phyloP scores from a whole-genome alignment of 192 early-diverging fungal species.

The Globomyces pollinis-pini region DNA sequence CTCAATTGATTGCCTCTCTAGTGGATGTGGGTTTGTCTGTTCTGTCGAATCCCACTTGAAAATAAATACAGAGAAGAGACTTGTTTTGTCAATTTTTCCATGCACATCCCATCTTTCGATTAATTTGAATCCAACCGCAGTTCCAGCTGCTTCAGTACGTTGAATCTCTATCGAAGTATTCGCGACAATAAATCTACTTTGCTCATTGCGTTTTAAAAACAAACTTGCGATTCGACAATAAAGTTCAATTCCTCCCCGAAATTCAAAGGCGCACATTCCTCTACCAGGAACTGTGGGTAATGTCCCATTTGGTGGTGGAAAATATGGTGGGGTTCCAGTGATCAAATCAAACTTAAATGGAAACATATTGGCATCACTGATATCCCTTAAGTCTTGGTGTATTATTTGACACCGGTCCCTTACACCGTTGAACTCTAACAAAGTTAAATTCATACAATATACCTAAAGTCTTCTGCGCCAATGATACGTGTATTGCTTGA shows the following conservation, averaged over 20 bases:
- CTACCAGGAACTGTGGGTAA: constrained; percentile 20
- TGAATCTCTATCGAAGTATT: constrained; percentile 22
- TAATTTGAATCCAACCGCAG: constrained; percentile 10
- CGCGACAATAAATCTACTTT: constrained; percentile 19
- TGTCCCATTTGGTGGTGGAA: constrained; percentile 18
- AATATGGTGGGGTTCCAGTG: constrained; percentile 38
- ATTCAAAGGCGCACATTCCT: constrained; percentile 35
- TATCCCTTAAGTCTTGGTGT: constrained; percentile 23
- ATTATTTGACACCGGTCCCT: background rate
- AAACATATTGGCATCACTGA: background rate
- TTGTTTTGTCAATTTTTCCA: constrained; percentile 10
- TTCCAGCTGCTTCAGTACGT: constrained; percentile 13
- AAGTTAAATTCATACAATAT: too few relatives aligned
- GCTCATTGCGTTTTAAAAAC: constrained; percentile 7
- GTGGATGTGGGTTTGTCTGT: background rate
- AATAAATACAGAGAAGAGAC: constrained; percentile 27
- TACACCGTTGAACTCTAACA: constrained; percentile 20
- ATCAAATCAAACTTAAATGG: constrained; percentile 19
- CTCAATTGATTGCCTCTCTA: too few relatives aligned
- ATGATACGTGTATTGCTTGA: constrained; percentile 22
- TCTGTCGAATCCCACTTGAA: background rate
- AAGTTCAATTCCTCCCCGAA: constrained; percentile 28
- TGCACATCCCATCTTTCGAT: constrained; percentile 21
- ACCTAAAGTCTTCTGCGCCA: constrained; percentile 18
- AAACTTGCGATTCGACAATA: constrained; percentile 17